A percentile compares a stretch with the other conserved stretches of the same genome.
Evolutionary conservation across 176 grass and related monocot species (phyloP).

Genomic region (Aegilops speltoides): DNA sequence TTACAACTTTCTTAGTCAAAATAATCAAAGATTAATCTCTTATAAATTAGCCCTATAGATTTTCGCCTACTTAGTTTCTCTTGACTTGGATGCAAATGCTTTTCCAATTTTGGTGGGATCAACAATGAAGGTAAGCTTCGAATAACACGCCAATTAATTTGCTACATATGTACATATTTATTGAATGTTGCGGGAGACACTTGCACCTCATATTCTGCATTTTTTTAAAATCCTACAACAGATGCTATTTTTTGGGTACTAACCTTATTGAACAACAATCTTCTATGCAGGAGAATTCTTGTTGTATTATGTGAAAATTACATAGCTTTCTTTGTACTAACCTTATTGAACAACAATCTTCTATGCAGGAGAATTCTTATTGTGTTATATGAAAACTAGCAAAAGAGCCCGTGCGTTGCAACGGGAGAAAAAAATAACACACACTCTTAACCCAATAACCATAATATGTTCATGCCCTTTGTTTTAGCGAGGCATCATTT

Average conservation of each 20-base stretch:
- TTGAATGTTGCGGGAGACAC: neutral
- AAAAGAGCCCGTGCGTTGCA: too few species aligned
- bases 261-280: neutral
- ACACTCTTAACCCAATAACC: too few species aligned
- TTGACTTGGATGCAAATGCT: neutral
- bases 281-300: neutral
- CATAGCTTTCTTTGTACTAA: neutral
- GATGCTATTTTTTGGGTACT: neutral
- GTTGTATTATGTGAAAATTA: neutral
- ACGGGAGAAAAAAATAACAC: too few species aligned
- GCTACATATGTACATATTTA: neutral
- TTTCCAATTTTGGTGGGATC: too few species aligned
- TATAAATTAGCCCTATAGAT: neutral
- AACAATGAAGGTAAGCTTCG: neutral
- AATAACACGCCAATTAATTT: constrained; percentile 6
- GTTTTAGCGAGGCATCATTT: too few species aligned
- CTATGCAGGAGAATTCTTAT: neutral
- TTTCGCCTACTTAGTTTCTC: neutral
- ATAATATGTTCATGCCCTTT: too few species aligned
- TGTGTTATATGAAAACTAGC: neutral
- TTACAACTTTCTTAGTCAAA: neutral
- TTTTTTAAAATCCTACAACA: neutral
- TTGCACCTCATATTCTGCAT: neutral
- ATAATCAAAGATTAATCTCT: neutral
- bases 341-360: neutral